Evolutionary conservation across 2,329 filamentous ascomycete genomes (phyloP).

Genomic region (Fusarium nurragi): DNA sequence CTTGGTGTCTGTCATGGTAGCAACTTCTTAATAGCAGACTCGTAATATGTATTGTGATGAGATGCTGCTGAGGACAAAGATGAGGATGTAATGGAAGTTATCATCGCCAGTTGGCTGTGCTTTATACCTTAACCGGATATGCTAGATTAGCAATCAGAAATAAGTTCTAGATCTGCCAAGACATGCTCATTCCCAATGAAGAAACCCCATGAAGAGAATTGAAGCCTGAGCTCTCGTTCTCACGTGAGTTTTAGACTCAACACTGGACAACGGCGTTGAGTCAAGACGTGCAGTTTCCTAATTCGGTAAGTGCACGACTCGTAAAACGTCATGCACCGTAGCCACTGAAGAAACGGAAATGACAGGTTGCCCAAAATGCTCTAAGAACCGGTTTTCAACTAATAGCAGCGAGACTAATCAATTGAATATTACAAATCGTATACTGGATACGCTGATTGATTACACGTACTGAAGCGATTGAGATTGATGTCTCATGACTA

Average conservation of each 20-base stretch:
- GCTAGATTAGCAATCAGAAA: neutral
- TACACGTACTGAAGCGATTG: too few species aligned
- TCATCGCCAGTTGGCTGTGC: neutral
- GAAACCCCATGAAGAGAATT: neutral
- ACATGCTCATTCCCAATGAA: neutral
- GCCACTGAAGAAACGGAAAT: neutral
- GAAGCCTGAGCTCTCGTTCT: neutral
- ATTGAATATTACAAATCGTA: neutral
- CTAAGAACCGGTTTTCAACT: too few species aligned
- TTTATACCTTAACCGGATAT: neutral
- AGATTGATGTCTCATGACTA: too few species aligned
- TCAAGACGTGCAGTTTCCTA: slow-evolving; percentile 12
- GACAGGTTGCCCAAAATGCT: neutral
- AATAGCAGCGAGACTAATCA: neutral
- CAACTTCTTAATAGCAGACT: too few species aligned
- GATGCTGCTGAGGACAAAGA: neutral
- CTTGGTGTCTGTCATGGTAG: slow-evolving; percentile 1
- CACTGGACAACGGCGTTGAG: neutral
- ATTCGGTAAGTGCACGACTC: neutral
- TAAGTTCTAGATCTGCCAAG: neutral
- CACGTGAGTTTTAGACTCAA: rapidly evolving
- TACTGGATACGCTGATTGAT: too few species aligned
- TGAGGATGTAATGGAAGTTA: too few species aligned
- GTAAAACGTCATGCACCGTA: rapidly evolving
- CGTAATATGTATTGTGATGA: too few species aligned